phyloP scores from a whole-genome alignment of 805 yeast species.

The Sugiyamaella floridensis region DNA sequence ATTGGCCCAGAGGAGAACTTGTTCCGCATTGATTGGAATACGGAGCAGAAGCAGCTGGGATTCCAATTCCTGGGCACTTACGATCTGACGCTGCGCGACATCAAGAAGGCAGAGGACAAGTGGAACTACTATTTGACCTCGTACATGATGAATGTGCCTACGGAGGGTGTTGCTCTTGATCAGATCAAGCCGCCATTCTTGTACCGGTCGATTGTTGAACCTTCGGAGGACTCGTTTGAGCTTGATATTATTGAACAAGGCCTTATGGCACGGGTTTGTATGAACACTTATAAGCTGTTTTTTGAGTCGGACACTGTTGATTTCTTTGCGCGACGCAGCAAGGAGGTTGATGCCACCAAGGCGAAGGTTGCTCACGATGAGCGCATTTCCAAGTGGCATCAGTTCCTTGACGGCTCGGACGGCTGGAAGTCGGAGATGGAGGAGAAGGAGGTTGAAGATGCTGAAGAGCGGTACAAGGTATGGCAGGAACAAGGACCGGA shows the following conservation, averaged over 20 bases:
- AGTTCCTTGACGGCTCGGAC: constrained; percentile 43
- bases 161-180: constrained; percentile 85
- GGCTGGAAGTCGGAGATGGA: constrained; percentile 52
- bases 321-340: constrained; percentile 60
- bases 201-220: constrained; percentile 36
- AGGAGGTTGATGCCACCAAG: constrained; percentile 20
- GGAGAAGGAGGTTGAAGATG: constrained; percentile 31
- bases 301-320: constrained; percentile 78
- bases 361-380: constrained; percentile 8
- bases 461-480: constrained; percentile 22
- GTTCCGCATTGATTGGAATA: constrained; percentile 78
- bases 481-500: constrained; percentile 23
- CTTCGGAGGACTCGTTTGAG: constrained; percentile 19
- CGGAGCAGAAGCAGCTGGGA: constrained; percentile 43
- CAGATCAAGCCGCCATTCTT: constrained; percentile 74
- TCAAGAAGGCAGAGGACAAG: constrained; percentile 61
- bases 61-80: constrained; percentile 67
- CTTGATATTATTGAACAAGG: constrained; percentile 59
- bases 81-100: constrained; percentile 75
- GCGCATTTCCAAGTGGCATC: constrained; percentile 28
- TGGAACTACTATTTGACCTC: constrained; percentile 94
- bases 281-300: constrained; percentile 69
- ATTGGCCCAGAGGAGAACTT: constrained; percentile 85
- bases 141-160: constrained; percentile 90
- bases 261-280: constrained; percentile 70